Evolutionary conservation across 2,329 filamentous ascomycete species (phyloP).

Genomic region (Cadophora sp.): DNA sequence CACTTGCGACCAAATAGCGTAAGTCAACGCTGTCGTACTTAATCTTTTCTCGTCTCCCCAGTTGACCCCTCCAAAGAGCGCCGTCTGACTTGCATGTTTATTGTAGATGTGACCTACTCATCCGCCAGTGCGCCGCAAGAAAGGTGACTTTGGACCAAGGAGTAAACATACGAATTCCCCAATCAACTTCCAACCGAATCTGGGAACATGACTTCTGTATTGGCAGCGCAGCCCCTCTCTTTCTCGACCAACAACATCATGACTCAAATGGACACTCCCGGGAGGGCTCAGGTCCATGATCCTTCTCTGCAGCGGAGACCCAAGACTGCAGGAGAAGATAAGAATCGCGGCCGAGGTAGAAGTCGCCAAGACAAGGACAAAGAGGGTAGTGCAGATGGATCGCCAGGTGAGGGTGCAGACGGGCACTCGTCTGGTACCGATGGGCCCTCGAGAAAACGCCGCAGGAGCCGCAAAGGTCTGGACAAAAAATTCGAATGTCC

Average conservation of each 20-base stretch:
- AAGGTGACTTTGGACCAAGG: slow-evolving; percentile 7
- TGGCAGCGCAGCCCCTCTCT: slow-evolving; percentile 39
- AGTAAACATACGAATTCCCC: neutral
- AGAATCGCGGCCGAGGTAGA: slow-evolving; percentile 43
- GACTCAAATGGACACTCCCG: slow-evolving; percentile 39
- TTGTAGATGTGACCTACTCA: slow-evolving; percentile 16
- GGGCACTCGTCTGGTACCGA: slow-evolving; percentile 45
- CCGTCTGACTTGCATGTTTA: neutral
- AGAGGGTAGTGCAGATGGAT: slow-evolving; percentile 38
- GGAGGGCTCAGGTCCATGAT: slow-evolving; percentile 38
- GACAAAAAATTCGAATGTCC: slow-evolving; percentile 87
- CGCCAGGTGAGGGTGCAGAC: slow-evolving; percentile 39
- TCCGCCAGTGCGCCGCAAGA: slow-evolving; percentile 23
- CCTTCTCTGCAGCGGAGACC: slow-evolving; percentile 34
- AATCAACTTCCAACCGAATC: slow-evolving; percentile 13
- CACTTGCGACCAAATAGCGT: slow-evolving; percentile 19
- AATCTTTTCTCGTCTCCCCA: slow-evolving; percentile 2
- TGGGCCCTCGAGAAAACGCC: slow-evolving; percentile 57
- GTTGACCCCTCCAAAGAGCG: neutral
- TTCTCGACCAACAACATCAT: slow-evolving; percentile 39
- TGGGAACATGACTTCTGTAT: slow-evolving; percentile 45
- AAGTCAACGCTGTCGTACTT: slow-evolving; percentile 11
- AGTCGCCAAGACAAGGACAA: slow-evolving; percentile 41
- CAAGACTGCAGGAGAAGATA: slow-evolving; percentile 41
- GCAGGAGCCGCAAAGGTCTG: slow-evolving; percentile 77